Evolutionary conservation across 305 asterid genomes (phyloP).

Genomic region (Fraxinus latifolia): DNA sequence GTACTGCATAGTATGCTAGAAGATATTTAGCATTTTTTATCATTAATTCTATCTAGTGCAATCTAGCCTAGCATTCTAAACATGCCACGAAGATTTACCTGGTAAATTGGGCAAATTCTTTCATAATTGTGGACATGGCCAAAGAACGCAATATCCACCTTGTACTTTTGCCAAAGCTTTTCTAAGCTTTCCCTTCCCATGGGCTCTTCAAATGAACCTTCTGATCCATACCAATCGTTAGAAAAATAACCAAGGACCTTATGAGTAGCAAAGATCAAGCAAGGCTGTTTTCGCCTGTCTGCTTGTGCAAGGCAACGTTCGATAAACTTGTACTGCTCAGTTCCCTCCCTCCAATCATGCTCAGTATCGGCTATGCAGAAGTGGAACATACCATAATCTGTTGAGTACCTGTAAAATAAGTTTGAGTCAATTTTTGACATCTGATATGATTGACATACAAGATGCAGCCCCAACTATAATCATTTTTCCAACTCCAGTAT

Average conservation of each 20-base stretch:
- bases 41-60: neutral
- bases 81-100: conserved; percentile 24
- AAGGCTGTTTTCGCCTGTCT: conserved; percentile 43
- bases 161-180: conserved; percentile 47
- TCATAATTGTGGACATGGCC: conserved; percentile 57
- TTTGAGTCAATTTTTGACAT: neutral
- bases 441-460: neutral
- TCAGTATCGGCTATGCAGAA: conserved; percentile 45
- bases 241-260: conserved; percentile 46
- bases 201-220: conserved; percentile 50
- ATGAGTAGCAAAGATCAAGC: conserved; percentile 45
- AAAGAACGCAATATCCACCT: conserved; percentile 49
- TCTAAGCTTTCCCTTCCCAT: conserved; percentile 44
- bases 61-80: neutral
- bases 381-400: conserved; percentile 33
- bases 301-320: conserved; percentile 42
- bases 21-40: too few species aligned
- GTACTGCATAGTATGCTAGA: neutral
- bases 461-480: neutral
- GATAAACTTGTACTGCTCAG: conserved; percentile 41
- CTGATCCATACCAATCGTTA: conserved; percentile 29
- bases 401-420: neutral
- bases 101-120: conserved; percentile 51
- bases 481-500: neutral
- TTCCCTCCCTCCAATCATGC: conserved; percentile 49